phyloP scores from a whole-genome alignment of 2,329 filamentous ascomycete genomes.

The Leptosphaerulina australis region DNA sequence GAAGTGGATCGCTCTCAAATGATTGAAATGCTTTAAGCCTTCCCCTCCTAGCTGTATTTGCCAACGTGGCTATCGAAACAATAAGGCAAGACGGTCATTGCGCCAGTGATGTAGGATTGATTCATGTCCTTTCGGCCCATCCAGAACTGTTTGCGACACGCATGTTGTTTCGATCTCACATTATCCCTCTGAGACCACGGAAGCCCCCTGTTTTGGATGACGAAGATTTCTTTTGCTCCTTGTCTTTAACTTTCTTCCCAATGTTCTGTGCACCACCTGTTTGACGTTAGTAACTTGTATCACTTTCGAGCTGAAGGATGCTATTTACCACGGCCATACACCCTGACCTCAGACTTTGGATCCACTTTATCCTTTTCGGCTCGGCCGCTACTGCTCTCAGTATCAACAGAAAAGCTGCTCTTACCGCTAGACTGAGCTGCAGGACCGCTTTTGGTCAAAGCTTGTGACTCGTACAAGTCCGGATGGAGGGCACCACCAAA shows the following conservation, averaged over 20 bases:
- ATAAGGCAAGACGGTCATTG: background rate
- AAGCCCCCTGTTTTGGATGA: slow-evolving; percentile 47
- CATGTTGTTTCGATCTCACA: slow-evolving; percentile 24
- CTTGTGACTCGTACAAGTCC: slow-evolving; percentile 37
- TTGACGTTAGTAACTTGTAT: slow-evolving; percentile 42
- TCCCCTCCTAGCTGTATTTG: no score
- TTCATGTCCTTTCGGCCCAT: background rate
- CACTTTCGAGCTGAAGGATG: background rate
- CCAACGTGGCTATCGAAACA: no score
- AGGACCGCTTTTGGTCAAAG: background rate
- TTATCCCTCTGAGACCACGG: slow-evolving; percentile 49
- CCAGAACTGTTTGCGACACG: background rate
- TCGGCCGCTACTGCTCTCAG: slow-evolving; percentile 43
- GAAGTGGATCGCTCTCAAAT: background rate
- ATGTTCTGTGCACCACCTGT: slow-evolving; percentile 60
- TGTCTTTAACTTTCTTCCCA: slow-evolving; percentile 60
- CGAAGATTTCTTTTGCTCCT: slow-evolving; percentile 54
- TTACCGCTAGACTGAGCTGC: slow-evolving; percentile 43
- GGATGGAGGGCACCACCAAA: slow-evolving; percentile 34
- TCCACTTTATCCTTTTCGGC: slow-evolving; percentile 54
- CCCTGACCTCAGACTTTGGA: slow-evolving; percentile 56
- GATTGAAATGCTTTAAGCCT: background rate
- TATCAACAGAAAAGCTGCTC: slow-evolving; percentile 51
- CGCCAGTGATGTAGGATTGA: background rate
- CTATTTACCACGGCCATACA: slow-evolving; percentile 62